These are phyloP conservation scores for Monosporascus sp. DNA, from an alignment of 2,329 filamentous ascomycete genomes.

Conservation along the genomic window DNA sequence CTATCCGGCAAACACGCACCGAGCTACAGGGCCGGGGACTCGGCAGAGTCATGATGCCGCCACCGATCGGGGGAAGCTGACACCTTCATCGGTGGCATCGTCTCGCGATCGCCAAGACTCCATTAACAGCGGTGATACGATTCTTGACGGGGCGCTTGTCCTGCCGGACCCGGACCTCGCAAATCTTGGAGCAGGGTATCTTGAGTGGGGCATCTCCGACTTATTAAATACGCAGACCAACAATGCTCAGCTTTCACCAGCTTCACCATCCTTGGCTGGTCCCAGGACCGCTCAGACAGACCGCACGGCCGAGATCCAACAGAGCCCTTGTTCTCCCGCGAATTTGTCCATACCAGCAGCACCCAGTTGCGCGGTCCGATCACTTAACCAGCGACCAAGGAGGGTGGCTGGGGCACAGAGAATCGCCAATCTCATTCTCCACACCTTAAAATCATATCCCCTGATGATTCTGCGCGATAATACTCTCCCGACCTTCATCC, in stretches of 20 bases:
- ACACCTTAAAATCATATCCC: constrained; percentile 37
- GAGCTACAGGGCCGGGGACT: too few relatives aligned
- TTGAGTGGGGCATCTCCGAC: constrained; percentile 1
- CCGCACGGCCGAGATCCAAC: too few relatives aligned
- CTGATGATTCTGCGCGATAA: constrained; percentile 32
- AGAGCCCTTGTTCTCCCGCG: neutral
- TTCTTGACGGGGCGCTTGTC: neutral
- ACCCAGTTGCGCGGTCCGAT: constrained; percentile 19
- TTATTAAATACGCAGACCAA: constrained; percentile 3
- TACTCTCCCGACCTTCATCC: constrained; percentile 38
- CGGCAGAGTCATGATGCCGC: constrained; percentile 7
- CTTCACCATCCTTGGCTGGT: too few relatives aligned
- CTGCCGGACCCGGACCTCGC: neutral
- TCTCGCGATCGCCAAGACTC: neutral
- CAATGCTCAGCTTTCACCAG: neutral
- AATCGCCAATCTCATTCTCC: constrained; percentile 30
- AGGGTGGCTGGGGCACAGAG: constrained; percentile 23
- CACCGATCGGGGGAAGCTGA: neutral
- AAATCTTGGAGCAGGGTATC: neutral
- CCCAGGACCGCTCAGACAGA: too few relatives aligned
- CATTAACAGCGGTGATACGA: neutral
- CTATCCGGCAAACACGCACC: constrained; percentile 24
- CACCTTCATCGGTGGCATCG: neutral
- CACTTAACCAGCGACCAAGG: constrained; percentile 23
- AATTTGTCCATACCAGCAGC: constrained; percentile 18